phyloP scores from a whole-genome alignment of 352 stramenopile species.

The Globisporangium ultimum region DNA sequence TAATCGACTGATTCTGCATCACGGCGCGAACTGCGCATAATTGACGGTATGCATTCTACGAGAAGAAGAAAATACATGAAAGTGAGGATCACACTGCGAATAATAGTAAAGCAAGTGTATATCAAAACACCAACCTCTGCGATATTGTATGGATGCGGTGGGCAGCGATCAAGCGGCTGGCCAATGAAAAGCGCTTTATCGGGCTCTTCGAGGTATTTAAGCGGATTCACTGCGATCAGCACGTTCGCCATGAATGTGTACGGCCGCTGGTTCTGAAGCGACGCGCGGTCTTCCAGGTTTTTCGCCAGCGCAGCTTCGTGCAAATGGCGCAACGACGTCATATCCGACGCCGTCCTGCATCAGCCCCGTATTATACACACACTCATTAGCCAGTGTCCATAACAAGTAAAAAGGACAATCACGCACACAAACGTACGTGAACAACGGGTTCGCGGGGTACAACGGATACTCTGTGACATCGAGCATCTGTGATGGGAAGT shows the following conservation, averaged over 20 bases:
- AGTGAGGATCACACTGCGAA: slow-evolving; percentile 11
- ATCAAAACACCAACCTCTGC: slow-evolving; percentile 30
- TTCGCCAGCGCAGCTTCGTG: slow-evolving; percentile 86
- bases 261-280: slow-evolving; percentile 64
- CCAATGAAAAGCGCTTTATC: slow-evolving; percentile 70
- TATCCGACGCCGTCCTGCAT: slow-evolving; percentile 60
- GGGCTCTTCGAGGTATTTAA: slow-evolving; percentile 66
- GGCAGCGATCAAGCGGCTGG: slow-evolving; percentile 63
- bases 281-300: slow-evolving; percentile 82
- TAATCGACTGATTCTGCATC: slow-evolving; percentile 93
- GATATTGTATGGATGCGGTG: slow-evolving; percentile 83
- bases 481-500: slow-evolving; percentile 30
- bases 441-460: slow-evolving; percentile 71
- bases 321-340: slow-evolving; percentile 81
- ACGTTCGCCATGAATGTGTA: slow-evolving; percentile 90
- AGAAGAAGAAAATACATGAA: slow-evolving; percentile 7
- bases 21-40: slow-evolving; percentile 75
- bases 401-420: slow-evolving; percentile 3
- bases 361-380: not conserved
- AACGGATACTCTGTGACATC: slow-evolving; percentile 43
- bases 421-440: slow-evolving; percentile 22
- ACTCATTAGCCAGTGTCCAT: not conserved
- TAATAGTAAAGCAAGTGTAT: not conserved
- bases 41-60: slow-evolving; percentile 69
- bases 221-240: slow-evolving; percentile 81